Conservation (phyloP, 805 yeast species). For the Starmerella stellata region DNA sequence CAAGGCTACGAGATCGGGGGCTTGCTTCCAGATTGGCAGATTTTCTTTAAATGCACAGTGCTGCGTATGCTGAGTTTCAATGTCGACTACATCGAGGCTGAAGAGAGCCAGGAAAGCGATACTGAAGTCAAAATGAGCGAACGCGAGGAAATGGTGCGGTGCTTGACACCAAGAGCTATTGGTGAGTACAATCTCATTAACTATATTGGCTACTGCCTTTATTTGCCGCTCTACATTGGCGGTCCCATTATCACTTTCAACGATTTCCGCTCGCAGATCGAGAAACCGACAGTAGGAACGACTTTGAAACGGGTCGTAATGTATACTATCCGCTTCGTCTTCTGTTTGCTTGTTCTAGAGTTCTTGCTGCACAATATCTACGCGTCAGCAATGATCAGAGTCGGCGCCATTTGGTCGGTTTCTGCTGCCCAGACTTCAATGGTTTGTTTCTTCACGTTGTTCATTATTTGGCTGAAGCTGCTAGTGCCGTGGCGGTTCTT, state of each 20-base stretch:
- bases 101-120: not conserved
- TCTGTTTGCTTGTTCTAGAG: constrained; percentile 80
- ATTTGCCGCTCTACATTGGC: constrained; percentile 81
- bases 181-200: constrained; percentile 44
- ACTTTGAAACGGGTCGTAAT: constrained; percentile 33
- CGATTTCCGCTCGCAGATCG: constrained; percentile 59
- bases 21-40: constrained; percentile 83
- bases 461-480: constrained; percentile 80
- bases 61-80: constrained; percentile 70
- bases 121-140: constrained; percentile 2
- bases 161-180: constrained; percentile 36
- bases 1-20: constrained; percentile 54
- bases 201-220: constrained; percentile 58
- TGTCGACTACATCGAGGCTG: constrained; percentile 38
- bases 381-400: constrained; percentile 81
- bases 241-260: constrained; percentile 91
- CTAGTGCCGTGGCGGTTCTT: constrained; percentile 93
- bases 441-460: constrained; percentile 81
- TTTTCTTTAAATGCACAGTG: constrained; percentile 76
- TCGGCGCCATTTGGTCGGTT: constrained; percentile 76
- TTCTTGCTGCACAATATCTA: constrained; percentile 69
- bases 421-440: constrained; percentile 85
- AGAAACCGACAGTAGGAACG: constrained; percentile 41
- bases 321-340: constrained; percentile 49
- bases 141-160: constrained; percentile 28